Conservation (phyloP, 2,329 filamentous ascomycete genomes). For the Tricladium varicosporioides region DNA sequence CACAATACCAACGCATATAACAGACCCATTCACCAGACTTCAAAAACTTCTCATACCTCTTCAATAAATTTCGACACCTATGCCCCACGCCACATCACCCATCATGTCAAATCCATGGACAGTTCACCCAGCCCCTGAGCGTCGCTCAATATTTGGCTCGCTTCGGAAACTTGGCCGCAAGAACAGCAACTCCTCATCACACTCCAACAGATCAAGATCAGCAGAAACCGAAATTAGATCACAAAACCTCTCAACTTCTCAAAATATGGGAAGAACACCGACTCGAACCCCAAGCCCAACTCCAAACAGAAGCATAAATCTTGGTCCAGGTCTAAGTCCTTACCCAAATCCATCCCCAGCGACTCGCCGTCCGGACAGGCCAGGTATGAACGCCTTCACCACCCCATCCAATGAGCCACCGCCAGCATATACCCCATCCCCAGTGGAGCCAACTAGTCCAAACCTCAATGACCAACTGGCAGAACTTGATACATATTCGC, state of each 20-base stretch:
- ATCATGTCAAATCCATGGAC: constrained; percentile 10
- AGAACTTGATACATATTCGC: constrained; percentile 12
- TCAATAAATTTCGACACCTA: background rate
- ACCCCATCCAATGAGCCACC: constrained; percentile 32
- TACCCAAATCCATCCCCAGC: constrained; percentile 25
- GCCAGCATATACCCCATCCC: constrained; percentile 31
- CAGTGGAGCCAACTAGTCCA: constrained; percentile 18
- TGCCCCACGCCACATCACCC: constrained; percentile 7
- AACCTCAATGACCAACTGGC: constrained; percentile 6
- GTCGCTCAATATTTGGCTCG: constrained; percentile 21
- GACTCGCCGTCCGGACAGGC: constrained; percentile 28
- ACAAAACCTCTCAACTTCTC: background rate
- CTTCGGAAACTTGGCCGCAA: constrained; percentile 22
- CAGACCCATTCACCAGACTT: background rate
- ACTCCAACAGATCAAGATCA: constrained; percentile 9
- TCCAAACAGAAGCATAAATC: too few relatives aligned
- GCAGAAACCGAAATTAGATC: background rate
- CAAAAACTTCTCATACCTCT: background rate
- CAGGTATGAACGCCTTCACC: constrained; percentile 32
- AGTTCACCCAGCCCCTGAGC: background rate
- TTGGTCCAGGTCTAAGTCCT: background rate
- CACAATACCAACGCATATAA: too few relatives aligned
- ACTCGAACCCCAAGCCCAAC: constrained; percentile 9
- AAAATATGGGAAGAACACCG: background rate
- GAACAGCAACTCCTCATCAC: constrained; percentile 16